phyloP scores from a whole-genome alignment of 257 asterid species.

The Plantago elongata region DNA sequence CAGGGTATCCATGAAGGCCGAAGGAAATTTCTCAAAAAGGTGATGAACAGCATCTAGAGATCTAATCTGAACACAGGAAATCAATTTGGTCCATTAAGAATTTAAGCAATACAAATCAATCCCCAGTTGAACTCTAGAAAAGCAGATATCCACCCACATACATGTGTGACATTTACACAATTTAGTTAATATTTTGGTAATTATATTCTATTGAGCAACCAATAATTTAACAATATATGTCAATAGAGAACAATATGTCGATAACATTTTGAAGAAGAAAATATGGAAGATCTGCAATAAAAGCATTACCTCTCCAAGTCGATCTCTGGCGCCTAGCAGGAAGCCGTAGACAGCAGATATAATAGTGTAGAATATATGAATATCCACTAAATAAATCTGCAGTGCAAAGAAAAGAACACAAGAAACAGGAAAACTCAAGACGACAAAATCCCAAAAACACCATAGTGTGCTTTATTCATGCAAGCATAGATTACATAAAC shows the following conservation, averaged over 20 bases:
- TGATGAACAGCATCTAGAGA: slow-evolving; percentile 90
- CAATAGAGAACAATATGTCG: background rate
- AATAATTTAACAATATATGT: no score
- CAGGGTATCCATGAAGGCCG: slow-evolving; percentile 84
- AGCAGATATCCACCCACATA: background rate
- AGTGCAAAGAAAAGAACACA: slow-evolving; percentile 18
- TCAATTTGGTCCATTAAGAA: slow-evolving; percentile 2
- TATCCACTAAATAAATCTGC: slow-evolving; percentile 93
- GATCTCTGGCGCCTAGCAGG: slow-evolving; percentile 94
- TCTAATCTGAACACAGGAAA: slow-evolving; percentile 68
- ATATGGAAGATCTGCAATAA: slow-evolving; percentile 4
- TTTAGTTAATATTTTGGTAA: background rate
- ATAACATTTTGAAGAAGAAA: slow-evolving; percentile 5
- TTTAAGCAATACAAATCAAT: background rate
- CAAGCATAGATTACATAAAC: slow-evolving; percentile 12
- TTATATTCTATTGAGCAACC: background rate
- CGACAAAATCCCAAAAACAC: background rate
- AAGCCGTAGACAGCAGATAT: slow-evolving; percentile 87
- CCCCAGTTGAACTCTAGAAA: background rate
- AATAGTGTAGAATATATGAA: slow-evolving; percentile 82
- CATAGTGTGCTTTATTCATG: slow-evolving; percentile 6
- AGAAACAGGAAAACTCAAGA: slow-evolving; percentile 11
- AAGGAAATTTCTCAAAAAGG: slow-evolving; percentile 88
- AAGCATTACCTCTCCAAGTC: slow-evolving; percentile 81
- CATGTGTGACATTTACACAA: background rate